phyloP scores from a whole-genome alignment of 2,329 filamentous ascomycete genomes.

The Escovopsis sp. region DNA sequence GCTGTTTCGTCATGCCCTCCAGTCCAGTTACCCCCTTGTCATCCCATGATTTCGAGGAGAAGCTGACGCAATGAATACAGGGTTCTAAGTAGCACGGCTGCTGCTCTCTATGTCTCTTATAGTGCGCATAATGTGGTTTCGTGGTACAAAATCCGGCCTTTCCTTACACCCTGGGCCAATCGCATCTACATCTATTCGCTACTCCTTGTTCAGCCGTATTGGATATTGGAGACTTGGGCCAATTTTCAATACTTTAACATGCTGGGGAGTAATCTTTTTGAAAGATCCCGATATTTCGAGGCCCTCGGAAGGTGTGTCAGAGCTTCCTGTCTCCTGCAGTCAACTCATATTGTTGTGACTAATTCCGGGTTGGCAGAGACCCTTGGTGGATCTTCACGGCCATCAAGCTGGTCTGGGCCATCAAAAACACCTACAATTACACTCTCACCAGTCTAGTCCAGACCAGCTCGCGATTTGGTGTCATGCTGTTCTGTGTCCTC shows the following conservation, averaged over 20 bases:
- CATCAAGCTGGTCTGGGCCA: slow-evolving; percentile 7
- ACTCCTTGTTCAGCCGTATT: slow-evolving; percentile 6
- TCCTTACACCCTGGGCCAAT: slow-evolving; percentile 7
- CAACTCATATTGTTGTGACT: not conserved
- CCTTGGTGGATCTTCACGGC: slow-evolving; percentile 9
- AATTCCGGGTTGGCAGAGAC: slow-evolving; percentile 2
- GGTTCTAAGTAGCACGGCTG: slow-evolving; percentile 6
- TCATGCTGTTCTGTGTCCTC: slow-evolving; percentile 7
- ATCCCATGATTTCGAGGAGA: not conserved
- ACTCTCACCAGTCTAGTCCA: slow-evolving; percentile 2
- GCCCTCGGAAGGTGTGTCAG: slow-evolving; percentile 2
- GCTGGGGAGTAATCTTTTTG: slow-evolving; percentile 3
- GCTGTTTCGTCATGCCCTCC: not conserved
- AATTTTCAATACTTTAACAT: slow-evolving; percentile 8
- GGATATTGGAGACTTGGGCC: slow-evolving; percentile 6
- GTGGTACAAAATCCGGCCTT: slow-evolving; percentile 8
- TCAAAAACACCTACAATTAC: slow-evolving; percentile 8
- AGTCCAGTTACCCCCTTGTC: not conserved
- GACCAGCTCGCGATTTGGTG: slow-evolving; percentile 7
- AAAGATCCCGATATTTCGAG: slow-evolving; percentile 5
- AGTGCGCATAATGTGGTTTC: slow-evolving; percentile 7
- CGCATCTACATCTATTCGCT: slow-evolving; percentile 6
- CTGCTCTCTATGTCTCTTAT: slow-evolving; percentile 7
- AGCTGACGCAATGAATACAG: not conserved
- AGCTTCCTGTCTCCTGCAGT: not conserved